Evolutionary conservation across 495 filamentous ascomycete genomes (phyloP).

Genomic region (Penicillium paxilli): DNA sequence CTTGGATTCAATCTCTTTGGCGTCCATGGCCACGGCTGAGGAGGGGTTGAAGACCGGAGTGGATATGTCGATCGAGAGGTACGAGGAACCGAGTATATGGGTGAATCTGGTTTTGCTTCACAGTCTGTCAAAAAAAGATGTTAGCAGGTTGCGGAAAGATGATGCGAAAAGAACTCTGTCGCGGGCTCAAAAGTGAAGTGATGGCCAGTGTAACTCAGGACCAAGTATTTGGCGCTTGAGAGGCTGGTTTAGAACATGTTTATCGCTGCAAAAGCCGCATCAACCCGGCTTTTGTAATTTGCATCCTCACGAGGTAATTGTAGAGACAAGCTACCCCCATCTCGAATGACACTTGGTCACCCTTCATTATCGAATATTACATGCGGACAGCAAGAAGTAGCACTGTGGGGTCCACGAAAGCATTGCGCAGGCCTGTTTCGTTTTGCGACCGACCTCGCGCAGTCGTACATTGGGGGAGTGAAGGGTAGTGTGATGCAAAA

Average conservation of each 20-base stretch:
- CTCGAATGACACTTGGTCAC: constrained; percentile 8
- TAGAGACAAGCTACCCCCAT: background rate
- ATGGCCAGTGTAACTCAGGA: no score
- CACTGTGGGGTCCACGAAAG: no score
- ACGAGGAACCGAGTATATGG: background rate
- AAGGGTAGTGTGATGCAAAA: background rate
- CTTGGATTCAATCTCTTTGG: constrained; percentile 71
- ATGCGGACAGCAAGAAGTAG: background rate
- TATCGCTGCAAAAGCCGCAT: background rate
- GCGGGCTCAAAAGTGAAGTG: background rate
- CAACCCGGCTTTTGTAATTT: constrained; percentile 4
- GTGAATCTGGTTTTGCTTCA: background rate
- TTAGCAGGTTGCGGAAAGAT: background rate
- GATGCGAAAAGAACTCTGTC: background rate
- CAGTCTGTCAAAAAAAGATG: background rate
- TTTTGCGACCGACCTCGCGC: constrained; percentile 7
- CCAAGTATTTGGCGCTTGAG: background rate
- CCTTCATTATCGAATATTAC: background rate
- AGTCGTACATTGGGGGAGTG: background rate
- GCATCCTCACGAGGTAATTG: background rate
- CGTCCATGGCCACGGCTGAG: constrained; percentile 62
- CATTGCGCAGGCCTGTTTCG: constrained; percentile 1
- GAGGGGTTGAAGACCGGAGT: background rate
- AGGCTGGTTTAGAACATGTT: background rate
- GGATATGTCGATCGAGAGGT: background rate